Base-by-base conservation (phyloP, 169 alveolate species). In the Cryptosporidium tyzzeri region DNA sequence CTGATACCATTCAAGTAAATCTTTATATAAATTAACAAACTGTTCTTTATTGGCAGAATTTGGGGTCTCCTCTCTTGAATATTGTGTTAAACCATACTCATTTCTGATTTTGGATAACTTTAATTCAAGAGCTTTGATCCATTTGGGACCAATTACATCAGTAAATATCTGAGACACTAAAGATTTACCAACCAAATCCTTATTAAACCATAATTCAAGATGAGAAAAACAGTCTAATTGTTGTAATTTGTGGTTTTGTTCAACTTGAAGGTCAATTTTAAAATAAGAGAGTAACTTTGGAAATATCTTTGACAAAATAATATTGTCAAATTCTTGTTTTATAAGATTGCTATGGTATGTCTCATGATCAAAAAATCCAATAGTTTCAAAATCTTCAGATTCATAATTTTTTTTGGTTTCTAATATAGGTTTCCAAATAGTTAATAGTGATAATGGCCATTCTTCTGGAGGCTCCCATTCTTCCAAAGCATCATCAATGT, bases 381-480 rank as follows among this genome's bases (percentile, higher is more conserved):
- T 48, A 3, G 12, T 4, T 0, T 70, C 84, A 48, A 44, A 23
- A 14, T 45, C 67, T 9, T 21, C 44, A 45, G 44, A 9, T 16
- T 48, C 65, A 37, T 48, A 1, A 2, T 33, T n/a, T n/a, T 21
- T 53, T 33, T 73, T 14, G 4, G 86, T n/a, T 14, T 80, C 80
- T 37, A 80, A 41, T 7, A 80, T 45, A 8, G 89, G 89, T 6
- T 29, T 59, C 89, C 80, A 80, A 16, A 65, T 14, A 8, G 39
- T 80, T 23, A 80, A 29, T 1, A 80, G 37, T 5, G 62, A 45
- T 4, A 80, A 5, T 26, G 89, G 89, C 89, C 89, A 80, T 29
- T 26, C 37, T 29, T 80, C 89, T 35, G 89, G 89, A 35, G 89
- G 89, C 18, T 61, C 62, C 89, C 89, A 80, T 48, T 23, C 62